A percentile compares a stretch with the other conserved stretches of the same genome.
These are phyloP conservation scores for Calonectria pauciramosa DNA, from an alignment of 2,329 filamentous ascomycete genomes.

Conservation along the genomic window DNA sequence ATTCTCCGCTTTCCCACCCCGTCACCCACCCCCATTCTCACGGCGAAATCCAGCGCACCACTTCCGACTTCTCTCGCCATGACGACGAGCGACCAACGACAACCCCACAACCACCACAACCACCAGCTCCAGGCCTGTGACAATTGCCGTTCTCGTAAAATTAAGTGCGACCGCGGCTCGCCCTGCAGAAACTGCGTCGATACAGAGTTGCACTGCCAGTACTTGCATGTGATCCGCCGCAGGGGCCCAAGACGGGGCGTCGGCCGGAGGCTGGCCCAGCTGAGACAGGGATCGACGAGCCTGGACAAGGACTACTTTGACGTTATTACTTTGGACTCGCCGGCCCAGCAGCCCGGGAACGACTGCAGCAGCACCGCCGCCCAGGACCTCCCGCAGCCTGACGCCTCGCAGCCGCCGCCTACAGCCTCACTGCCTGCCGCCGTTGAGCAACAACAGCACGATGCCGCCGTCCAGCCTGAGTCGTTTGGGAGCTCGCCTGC, in stretches of 20 bases:
- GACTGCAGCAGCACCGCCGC: neutral
- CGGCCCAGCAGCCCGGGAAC: neutral
- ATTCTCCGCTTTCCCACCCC: neutral
- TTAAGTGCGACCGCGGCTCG: constrained; percentile 50
- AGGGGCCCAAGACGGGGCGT: constrained; percentile 48
- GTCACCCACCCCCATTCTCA: neutral
- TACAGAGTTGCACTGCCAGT: constrained; percentile 46
- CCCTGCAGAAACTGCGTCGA: constrained; percentile 48
- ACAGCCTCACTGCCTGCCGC: neutral
- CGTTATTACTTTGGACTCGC: constrained; percentile 36
- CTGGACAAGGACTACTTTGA: constrained; percentile 35
- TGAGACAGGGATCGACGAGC: constrained; percentile 43
- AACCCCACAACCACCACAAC: constrained; percentile 25
- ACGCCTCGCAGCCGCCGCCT: neutral
- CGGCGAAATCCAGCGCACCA: no score
- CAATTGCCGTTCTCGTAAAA: constrained; percentile 50
- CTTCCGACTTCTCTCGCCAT: neutral
- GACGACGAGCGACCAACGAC: constrained; percentile 31
- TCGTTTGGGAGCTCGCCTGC: neutral
- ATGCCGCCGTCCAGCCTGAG: neutral
- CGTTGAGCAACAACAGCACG: neutral
- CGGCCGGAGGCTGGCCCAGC: constrained; percentile 46
- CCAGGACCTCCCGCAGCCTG: neutral
- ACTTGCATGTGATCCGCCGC: constrained; percentile 47
- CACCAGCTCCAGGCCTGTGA: constrained; percentile 45